Evolutionary conservation across 2,329 filamentous ascomycete species (phyloP), one percentile per base, ranked within the genome.

Genomic region (Alternaria novae-zelandiae): DNA sequence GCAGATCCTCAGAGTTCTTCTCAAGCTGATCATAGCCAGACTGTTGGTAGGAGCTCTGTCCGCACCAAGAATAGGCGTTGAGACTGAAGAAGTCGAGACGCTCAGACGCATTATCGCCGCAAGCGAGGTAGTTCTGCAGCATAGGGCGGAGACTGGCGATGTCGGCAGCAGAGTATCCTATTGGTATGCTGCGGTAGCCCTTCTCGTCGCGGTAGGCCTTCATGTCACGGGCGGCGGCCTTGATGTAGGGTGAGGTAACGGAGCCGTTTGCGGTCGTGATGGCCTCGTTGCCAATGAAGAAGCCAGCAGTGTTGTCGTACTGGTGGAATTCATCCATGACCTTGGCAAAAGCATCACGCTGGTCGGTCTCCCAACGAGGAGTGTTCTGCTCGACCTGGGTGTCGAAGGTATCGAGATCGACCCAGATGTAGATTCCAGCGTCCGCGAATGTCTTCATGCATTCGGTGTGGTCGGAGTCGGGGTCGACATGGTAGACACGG

Each of bases 131-230:
- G 74, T 90, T 86, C 72, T 89, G 88, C 50, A 90, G 81, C 83
- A 88, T 89, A 26, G 88, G 88, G 13, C 88, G 86, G 13, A 89
- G 83, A 62, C 90, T 86, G 4, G 91, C 86, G 73, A 96, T 95
- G 78, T 96, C 93, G 41, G 93, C 92, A 11, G 93, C 93, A 9
- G 92, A 94, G 82, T 97, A 97, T 58, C 94, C 94, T 61, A 96
- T 85, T 11, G 93, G 93, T 68, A 97, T 93, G 45, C 90, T 84
- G 70, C 94, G 91, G 81, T 96, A 96, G 10, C 86, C 86, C 82
- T 94, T 91, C 57, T 83, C 82, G 73, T 92, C 86, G 61, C 92
- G 87, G 81, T 97, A 94, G 7, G 89, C 88, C 83, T 96, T 96
- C 83, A 96, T 85, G 78, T 97, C 93, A 65, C 91, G 88, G 49